Conservation (phyloP, 2,329 filamentous ascomycete species). For the Penicillium hesseltinei region DNA sequence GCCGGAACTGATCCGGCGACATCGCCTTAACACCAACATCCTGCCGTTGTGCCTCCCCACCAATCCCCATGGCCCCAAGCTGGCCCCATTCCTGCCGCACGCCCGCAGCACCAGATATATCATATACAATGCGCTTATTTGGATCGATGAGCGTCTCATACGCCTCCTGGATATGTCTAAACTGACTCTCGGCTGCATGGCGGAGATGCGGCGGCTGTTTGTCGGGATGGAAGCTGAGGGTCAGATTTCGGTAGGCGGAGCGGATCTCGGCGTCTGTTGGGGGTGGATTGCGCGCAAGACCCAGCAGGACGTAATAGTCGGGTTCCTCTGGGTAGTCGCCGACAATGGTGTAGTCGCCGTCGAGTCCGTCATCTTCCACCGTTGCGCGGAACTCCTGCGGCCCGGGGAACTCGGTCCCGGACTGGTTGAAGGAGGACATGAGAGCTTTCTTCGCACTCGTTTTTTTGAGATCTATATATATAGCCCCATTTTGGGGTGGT, state of each 20-base stretch:
- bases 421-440: conserved; percentile 16
- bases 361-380: conserved; percentile 22
- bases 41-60: conserved; percentile 30
- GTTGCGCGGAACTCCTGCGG: conserved; percentile 14
- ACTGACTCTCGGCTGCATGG: conserved; percentile 39
- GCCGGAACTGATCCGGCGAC: conserved; percentile 40
- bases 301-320: conserved; percentile 46
- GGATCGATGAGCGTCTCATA: conserved; percentile 45
- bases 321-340: conserved; percentile 33
- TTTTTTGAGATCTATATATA: background rate
- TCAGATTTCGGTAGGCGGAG: conserved; percentile 44
- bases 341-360: conserved; percentile 29
- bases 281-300: conserved; percentile 39
- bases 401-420: conserved; percentile 13
- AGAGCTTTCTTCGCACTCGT: background rate
- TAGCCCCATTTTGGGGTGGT: conserved; percentile 11
- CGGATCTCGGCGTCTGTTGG: conserved; percentile 44
- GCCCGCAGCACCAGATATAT: conserved; percentile 43
- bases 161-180: conserved; percentile 40
- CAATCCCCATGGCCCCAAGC: conserved; percentile 33
- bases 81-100: conserved; percentile 40
- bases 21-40: conserved; percentile 40
- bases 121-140: conserved; percentile 44
- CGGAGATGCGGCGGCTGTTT: conserved; percentile 43
- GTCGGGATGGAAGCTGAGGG: conserved; percentile 47